Base-by-base conservation (phyloP, 768 basidiomycete species). In the Serpula lacrymans region DNA sequence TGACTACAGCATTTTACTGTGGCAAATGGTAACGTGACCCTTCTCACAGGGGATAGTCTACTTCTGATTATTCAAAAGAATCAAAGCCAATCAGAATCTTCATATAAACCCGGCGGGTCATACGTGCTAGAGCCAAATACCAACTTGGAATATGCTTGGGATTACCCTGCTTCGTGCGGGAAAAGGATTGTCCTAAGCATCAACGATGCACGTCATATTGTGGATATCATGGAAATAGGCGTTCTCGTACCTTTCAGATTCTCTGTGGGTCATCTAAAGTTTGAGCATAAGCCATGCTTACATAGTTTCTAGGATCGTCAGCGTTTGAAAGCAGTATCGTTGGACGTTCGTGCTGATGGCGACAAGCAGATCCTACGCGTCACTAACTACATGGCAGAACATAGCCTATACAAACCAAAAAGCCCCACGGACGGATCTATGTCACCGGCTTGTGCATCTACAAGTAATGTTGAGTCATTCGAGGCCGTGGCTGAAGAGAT, bases 211-310 rank as follows among this genome's bases (percentile, higher is more conserved):
- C 77, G 75, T 9, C 77, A 89, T 21, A 60, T 71, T 16, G 69
- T 98, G 37, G 95, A 98, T 57, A 83, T 95, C 45, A 84, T 95
- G 82, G 96, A 97, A 61, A 98, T 99, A 16, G 96, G 96, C 20
- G 78, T 87, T 48, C 75, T 95, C 5, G 63, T 88, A 10, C 96
- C 96, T 1, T 94, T 94, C 72, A 89, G 78, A 58, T 89, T 95
- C 57, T 67, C 69, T 33, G 89, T 90, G 49, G 45, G 79, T 67
- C 18, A 12, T 41, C n/a, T n/a, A 21, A n/a, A n/a, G 27, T 33
- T 23, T 13, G 21, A 10, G 17, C 18, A 17, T 35, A 30, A 2
- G 6, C 26, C 8, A 8, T 41, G 22, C 34, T n/a, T 16, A 18
- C 4, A 35, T 22, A 18, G 37, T 46, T 11, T 34, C 2, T 42